phyloP scores from a whole-genome alignment of 176 grass and related monocot genomes.

The Cenchrus purpureus region DNA sequence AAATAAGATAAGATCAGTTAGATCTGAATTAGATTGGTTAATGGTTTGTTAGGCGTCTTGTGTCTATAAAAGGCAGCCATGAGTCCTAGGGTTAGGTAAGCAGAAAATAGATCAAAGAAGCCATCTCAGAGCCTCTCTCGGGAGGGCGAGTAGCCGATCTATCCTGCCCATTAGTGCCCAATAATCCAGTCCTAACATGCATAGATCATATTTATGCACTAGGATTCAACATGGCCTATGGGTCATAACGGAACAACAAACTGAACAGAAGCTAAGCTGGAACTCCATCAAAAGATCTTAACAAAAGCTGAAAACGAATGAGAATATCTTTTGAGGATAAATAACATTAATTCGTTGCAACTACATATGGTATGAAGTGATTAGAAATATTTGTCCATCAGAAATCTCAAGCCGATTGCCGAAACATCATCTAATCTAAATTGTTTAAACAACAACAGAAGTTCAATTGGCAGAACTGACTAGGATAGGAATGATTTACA shows the following conservation, averaged over 20 bases:
- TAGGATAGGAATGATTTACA: constrained; percentile 2
- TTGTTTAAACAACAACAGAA: constrained; percentile 5
- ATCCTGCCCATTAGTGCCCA: no score
- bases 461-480: constrained; percentile 7
- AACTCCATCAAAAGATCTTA: constrained; percentile 10
- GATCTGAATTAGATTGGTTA: no score
- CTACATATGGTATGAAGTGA: constrained; percentile 21
- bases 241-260: constrained; percentile 3
- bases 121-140: no score
- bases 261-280: not conserved
- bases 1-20: no score
- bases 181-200: no score
- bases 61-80: no score
- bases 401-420: not conserved
- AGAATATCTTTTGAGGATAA: not conserved
- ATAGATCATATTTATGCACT: not conserved
- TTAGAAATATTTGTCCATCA: constrained; percentile 27
- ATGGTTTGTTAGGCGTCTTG: no score
- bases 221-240: not conserved
- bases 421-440: constrained; percentile 5
- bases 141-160: no score
- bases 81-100: no score
- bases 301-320: not conserved
- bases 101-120: no score
- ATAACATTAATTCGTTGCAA: not conserved